A percentile compares a stretch with the other conserved stretches of the same genome.
phyloP scores from a whole-genome alignment of 305 asterid species.

The Petunia hybrid region DNA sequence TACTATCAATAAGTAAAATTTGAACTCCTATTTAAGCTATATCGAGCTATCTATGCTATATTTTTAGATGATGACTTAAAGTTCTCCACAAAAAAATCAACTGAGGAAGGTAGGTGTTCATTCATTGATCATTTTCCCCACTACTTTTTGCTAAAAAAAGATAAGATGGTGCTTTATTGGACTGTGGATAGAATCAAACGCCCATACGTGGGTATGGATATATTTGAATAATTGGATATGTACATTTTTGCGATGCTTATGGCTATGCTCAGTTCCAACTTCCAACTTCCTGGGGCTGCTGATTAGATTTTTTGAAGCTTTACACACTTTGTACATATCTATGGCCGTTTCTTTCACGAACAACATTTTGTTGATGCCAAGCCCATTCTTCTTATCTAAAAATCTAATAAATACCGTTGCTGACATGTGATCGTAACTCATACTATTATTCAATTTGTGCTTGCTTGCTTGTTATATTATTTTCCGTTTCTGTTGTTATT shows the following conservation, averaged over 20 bases:
- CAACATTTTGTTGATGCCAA: background rate
- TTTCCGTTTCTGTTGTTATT: too few species aligned
- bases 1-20: too few species aligned
- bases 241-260: background rate
- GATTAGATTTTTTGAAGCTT: background rate
- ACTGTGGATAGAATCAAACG: conserved; percentile 3
- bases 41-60: background rate
- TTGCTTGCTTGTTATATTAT: too few species aligned
- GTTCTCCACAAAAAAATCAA: background rate
- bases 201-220: conserved; percentile 19
- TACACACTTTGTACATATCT: background rate
- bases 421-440: background rate
- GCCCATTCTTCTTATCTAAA: conserved; percentile 1
- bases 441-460: background rate
- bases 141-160: background rate
- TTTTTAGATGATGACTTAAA: background rate
- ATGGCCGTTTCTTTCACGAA: background rate
- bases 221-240: background rate
- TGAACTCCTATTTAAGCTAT: too few species aligned
- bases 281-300: conserved; percentile 21
- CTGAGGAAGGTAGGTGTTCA: background rate
- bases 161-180: background rate
- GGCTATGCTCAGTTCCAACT: background rate
- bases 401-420: background rate
- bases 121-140: background rate